A percentile compares a stretch with the other conserved stretches of the same genome.
phyloP scores from a whole-genome alignment of 129 eudicot genomes.

The sunflower (Helianthus annuus) region HanXRQr2.0-SUNRISE NC_035433.2:65113013-65113512 shows the following conservation, averaged over 20 bases:
- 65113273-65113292: neutral
- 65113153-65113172: constrained; percentile 1
- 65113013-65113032: constrained; percentile 97
- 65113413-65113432: neutral
- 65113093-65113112: neutral
- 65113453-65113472: constrained; percentile 17
- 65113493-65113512: neutral
- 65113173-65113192: constrained; percentile 2
- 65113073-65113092: neutral
- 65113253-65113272: constrained; percentile 4
- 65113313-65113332: neutral
- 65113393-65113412: neutral
- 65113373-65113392: constrained; percentile 22
- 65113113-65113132: neutral
- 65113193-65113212: neutral
- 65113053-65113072: constrained; percentile 25
- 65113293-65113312: constrained; percentile 13
- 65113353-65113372: neutral
- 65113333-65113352: too few relatives aligned
- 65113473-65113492: constrained; percentile 1
- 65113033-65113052: constrained; percentile 62
- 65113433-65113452: constrained; percentile 2
- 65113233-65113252: neutral
- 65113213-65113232: neutral
- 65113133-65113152: neutral